Conservation (phyloP, 2,329 filamentous ascomycete genomes). For the Fusarium solani-melongenae region DNA sequence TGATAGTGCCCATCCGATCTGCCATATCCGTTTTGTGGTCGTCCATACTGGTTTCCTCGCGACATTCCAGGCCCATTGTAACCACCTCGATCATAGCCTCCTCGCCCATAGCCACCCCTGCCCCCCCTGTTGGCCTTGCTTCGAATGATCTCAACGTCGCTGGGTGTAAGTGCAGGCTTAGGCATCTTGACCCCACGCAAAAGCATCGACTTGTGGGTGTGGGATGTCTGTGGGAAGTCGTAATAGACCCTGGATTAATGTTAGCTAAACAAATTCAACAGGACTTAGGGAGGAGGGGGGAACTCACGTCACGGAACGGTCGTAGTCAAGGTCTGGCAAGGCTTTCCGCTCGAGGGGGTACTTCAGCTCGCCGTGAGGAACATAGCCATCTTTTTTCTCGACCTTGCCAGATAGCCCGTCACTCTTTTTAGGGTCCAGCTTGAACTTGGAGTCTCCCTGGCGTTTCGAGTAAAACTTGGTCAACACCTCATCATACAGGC, state of each 20-base stretch:
- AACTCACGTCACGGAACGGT: slow-evolving; percentile 84
- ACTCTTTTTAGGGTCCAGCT: slow-evolving; percentile 79
- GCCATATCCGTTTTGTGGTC: slow-evolving; percentile 37
- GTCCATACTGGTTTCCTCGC: slow-evolving; percentile 33
- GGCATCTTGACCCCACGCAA: slow-evolving; percentile 84
- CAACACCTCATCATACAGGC: slow-evolving; percentile 85
- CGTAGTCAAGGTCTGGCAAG: slow-evolving; percentile 83
- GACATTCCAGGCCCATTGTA: slow-evolving; percentile 44
- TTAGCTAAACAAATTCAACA: slow-evolving; percentile 43
- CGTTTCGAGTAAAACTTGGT: slow-evolving; percentile 93
- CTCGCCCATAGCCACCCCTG: slow-evolving; percentile 45
- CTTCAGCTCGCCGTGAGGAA: slow-evolving; percentile 83
- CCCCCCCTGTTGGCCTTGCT: slow-evolving; percentile 68
- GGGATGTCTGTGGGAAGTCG: slow-evolving; percentile 77
- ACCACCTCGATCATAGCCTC: slow-evolving; percentile 40
- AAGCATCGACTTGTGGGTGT: slow-evolving; percentile 93
- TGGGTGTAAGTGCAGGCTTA: slow-evolving; percentile 75
- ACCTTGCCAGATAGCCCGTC: slow-evolving; percentile 84
- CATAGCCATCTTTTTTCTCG: slow-evolving; percentile 83
- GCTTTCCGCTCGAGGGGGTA: slow-evolving; percentile 79
- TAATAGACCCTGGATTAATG: slow-evolving; percentile 76
- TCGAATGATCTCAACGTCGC: slow-evolving; percentile 80
- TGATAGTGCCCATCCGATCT: slow-evolving; percentile 27
- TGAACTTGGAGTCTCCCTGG: slow-evolving; percentile 72
- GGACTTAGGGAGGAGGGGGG: background rate